phyloP scores from a whole-genome alignment of 2,329 filamentous ascomycete species.

The Niveomyces coronatus region DNA sequence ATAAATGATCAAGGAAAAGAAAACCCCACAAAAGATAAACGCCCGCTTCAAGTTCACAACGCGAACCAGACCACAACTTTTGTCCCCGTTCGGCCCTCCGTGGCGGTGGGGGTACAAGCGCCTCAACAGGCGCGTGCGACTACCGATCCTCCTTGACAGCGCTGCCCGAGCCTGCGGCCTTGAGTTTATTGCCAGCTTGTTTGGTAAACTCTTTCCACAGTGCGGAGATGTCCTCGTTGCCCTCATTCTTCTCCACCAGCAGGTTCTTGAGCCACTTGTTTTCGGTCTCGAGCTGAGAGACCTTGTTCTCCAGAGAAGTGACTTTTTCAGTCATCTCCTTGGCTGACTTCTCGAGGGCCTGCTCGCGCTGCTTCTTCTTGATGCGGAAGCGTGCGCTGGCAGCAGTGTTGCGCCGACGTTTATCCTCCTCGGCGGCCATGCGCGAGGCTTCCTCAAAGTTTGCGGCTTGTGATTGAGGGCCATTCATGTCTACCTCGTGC shows the following conservation, averaged over 20 bases:
- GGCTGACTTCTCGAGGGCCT: constrained; percentile 69
- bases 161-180: constrained; percentile 16
- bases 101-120: background rate
- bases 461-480: constrained; percentile 32
- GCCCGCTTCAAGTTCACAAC: background rate
- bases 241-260: constrained; percentile 71
- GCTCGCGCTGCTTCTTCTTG: constrained; percentile 94
- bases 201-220: constrained; percentile 42
- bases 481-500: constrained; percentile 33
- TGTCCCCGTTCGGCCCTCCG: background rate
- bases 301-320: constrained; percentile 57
- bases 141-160: constrained; percentile 16
- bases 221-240: constrained; percentile 40
- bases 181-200: constrained; percentile 23
- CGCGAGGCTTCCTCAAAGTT: constrained; percentile 63
- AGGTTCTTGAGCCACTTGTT: constrained; percentile 76
- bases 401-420: constrained; percentile 79
- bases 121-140: background rate
- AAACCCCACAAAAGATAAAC: constrained; percentile 3
- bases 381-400: constrained; percentile 82
- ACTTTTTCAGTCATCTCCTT: constrained; percentile 81
- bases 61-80: constrained; percentile 1
- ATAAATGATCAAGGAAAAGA: background rate
- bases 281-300: constrained; percentile 70
- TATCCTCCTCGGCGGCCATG: constrained; percentile 75